Percentiles rank a stretch among this genome's conserved stretches.
phyloP scores from a whole-genome alignment of 495 filamentous ascomycete species.

The Podospora conica region DNA sequence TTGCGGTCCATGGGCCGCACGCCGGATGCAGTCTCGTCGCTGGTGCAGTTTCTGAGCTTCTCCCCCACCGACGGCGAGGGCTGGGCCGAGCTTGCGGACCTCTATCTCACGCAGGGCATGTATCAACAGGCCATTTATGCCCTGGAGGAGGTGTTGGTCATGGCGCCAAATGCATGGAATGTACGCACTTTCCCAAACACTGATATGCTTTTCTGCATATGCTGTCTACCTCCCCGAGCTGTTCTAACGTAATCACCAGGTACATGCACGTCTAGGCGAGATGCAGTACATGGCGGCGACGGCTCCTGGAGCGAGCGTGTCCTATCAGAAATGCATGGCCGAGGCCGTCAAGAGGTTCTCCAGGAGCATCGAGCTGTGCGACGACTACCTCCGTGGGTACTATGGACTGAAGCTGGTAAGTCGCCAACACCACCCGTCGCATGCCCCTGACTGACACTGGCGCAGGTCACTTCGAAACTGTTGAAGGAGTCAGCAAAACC shows the following conservation, averaged over 20 bases:
- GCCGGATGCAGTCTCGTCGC: conserved; percentile 64
- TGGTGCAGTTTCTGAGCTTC: conserved; percentile 69
- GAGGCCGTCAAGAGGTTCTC: conserved; percentile 79
- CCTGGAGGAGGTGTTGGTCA: conserved; percentile 80
- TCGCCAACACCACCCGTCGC: background rate
- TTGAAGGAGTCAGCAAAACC: conserved; percentile 30
- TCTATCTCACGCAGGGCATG: conserved; percentile 72
- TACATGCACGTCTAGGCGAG: conserved; percentile 86
- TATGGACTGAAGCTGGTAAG: conserved; percentile 82
- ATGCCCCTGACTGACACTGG: conserved; percentile 12
- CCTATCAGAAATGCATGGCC: conserved; percentile 46
- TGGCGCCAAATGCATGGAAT: conserved; percentile 94
- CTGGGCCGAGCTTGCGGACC: conserved; percentile 84
- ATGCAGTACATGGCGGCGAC: conserved; percentile 63
- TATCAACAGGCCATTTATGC: conserved; percentile 80
- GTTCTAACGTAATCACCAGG: conserved; percentile 40
- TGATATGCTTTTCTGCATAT: conserved; percentile 24
- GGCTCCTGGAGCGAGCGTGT: conserved; percentile 37
- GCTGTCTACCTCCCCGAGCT: conserved; percentile 24
- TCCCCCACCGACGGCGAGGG: conserved; percentile 88
- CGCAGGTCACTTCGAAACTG: conserved; percentile 37
- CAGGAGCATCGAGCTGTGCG: conserved; percentile 86
- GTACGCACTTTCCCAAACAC: conserved; percentile 43
- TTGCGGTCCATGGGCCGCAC: conserved; percentile 62
- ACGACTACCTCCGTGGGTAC: conserved; percentile 84